phyloP scores from a whole-genome alignment of 257 asterid genomes.

The Orobanche coerulescens region DNA sequence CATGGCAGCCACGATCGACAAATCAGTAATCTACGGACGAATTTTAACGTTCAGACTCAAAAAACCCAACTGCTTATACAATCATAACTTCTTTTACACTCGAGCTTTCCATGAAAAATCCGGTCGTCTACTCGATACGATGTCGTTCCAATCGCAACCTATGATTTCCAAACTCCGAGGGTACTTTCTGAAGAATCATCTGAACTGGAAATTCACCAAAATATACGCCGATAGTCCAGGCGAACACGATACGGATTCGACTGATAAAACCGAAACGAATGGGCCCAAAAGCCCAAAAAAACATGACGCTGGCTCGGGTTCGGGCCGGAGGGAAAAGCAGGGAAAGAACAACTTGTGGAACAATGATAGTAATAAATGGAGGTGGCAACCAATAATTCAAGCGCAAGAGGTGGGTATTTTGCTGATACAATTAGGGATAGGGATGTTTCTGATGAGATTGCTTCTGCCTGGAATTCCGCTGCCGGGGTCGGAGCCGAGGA shows the following conservation, averaged over 20 bases:
- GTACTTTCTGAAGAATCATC: slow-evolving; percentile 21
- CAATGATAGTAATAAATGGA: slow-evolving; percentile 46
- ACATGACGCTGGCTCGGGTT: slow-evolving; percentile 32
- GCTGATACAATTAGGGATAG: slow-evolving; percentile 80
- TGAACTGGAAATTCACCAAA: slow-evolving; percentile 30
- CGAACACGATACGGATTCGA: slow-evolving; percentile 77
- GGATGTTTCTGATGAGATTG: slow-evolving; percentile 85
- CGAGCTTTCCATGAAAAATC: slow-evolving; percentile 34
- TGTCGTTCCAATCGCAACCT: slow-evolving; percentile 36
- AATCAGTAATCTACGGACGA: slow-evolving; percentile 47
- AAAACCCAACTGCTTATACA: slow-evolving; percentile 31
- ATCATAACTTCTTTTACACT: slow-evolving; percentile 28
- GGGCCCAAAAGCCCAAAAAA: slow-evolving; percentile 46
- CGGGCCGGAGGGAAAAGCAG: slow-evolving; percentile 64
- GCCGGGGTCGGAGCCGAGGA: slow-evolving; percentile 81
- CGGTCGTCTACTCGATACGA: slow-evolving; percentile 24
- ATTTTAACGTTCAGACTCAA: slow-evolving; percentile 35
- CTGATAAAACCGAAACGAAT: slow-evolving; percentile 42
- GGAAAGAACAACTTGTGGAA: slow-evolving; percentile 76
- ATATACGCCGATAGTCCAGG: slow-evolving; percentile 57
- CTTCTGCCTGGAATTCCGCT: slow-evolving; percentile 82
- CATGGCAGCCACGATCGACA: slow-evolving; percentile 57
- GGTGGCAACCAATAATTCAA: slow-evolving; percentile 80
- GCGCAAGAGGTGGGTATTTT: slow-evolving; percentile 87
- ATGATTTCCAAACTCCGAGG: slow-evolving; percentile 40